These are phyloP conservation scores for Aspergillus taichungensis DNA, from an alignment of 495 filamentous ascomycete species.

Conservation along the genomic window DNA sequence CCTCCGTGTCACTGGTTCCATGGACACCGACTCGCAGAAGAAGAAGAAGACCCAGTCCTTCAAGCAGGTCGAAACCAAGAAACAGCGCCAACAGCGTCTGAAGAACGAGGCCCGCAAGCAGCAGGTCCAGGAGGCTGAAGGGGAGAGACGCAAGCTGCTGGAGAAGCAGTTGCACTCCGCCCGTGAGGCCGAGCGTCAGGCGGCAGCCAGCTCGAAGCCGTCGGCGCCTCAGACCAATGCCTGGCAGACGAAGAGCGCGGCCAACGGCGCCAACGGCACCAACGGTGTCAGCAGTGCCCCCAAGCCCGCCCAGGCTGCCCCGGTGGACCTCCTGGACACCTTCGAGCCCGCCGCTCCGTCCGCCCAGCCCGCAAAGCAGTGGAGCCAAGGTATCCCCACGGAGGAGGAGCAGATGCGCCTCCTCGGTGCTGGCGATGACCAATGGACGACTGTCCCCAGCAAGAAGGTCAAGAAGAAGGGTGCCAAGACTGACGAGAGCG, in stretches of 20 bases:
- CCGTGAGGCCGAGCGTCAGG: slow-evolving; percentile 66
- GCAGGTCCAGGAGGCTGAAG: slow-evolving; percentile 63
- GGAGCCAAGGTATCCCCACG: slow-evolving; percentile 54
- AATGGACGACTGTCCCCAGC: slow-evolving; percentile 68
- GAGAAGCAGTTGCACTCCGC: slow-evolving; percentile 77
- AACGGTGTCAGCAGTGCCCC: slow-evolving; percentile 13
- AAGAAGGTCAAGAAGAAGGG: slow-evolving; percentile 53
- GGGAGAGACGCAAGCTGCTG: slow-evolving; percentile 56
- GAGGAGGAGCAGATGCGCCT: slow-evolving; percentile 82
- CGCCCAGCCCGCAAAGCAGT: slow-evolving; percentile 31
- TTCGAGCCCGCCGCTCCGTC: slow-evolving; percentile 47
- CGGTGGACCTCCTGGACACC: slow-evolving; percentile 62
- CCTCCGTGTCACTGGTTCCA: slow-evolving; percentile 60
- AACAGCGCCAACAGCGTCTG: slow-evolving; percentile 76
- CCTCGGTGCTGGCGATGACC: slow-evolving; percentile 50
- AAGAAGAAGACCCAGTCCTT: slow-evolving; percentile 56
- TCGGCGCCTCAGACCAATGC: slow-evolving; percentile 48
- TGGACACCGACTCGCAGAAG: slow-evolving; percentile 54
- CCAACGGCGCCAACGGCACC: slow-evolving; percentile 23
- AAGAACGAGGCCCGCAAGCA: slow-evolving; percentile 71
- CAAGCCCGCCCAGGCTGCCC: slow-evolving; percentile 16
- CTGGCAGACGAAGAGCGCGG: slow-evolving; percentile 44
- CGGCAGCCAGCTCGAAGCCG: slow-evolving; percentile 61
- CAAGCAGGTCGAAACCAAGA: slow-evolving; percentile 66
- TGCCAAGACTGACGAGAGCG: slow-evolving; percentile 35